phyloP scores from a whole-genome alignment of 768 basidiomycete genomes.

The Candolleomyces efflorescens region DNA sequence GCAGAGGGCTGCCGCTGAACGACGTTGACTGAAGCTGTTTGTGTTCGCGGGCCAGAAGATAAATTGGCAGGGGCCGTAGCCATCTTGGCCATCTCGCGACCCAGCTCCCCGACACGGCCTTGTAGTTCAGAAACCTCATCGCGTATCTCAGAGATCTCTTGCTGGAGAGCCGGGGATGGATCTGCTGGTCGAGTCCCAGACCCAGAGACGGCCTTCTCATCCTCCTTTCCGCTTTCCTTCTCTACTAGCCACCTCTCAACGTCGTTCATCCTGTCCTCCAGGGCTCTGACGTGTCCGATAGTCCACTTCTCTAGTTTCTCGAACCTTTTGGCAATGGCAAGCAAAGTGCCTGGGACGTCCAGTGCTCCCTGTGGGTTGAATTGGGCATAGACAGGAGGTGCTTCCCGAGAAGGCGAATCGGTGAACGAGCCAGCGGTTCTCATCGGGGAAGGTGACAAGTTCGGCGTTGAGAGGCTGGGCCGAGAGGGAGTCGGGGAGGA shows the following conservation, averaged over 20 bases:
- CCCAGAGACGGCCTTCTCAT: slow-evolving; percentile 12
- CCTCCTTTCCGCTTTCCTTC: slow-evolving; percentile 67
- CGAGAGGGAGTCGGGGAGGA: slow-evolving; percentile 63
- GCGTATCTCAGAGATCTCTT: slow-evolving; percentile 50
- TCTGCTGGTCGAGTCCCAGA: neutral
- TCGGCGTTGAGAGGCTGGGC: slow-evolving; percentile 45
- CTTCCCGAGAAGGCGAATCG: slow-evolving; percentile 50
- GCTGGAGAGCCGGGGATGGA: slow-evolving; percentile 20
- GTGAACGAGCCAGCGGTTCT: slow-evolving; percentile 40
- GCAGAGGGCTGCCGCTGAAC: slow-evolving; percentile 47
- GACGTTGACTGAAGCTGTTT: slow-evolving; percentile 39
- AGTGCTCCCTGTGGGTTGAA: slow-evolving; percentile 69
- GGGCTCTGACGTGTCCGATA: slow-evolving; percentile 79
- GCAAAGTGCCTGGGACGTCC: slow-evolving; percentile 69
- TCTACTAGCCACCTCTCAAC: slow-evolving; percentile 90
- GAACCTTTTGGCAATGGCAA: slow-evolving; percentile 74
- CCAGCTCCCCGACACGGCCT: slow-evolving; percentile 69
- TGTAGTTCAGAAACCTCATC: slow-evolving; percentile 72
- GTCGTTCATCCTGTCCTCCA: slow-evolving; percentile 90
- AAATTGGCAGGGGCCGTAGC: slow-evolving; percentile 48
- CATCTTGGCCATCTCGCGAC: slow-evolving; percentile 76
- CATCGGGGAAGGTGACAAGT: slow-evolving; percentile 63
- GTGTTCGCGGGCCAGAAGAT: slow-evolving; percentile 46
- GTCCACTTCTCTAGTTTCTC: slow-evolving; percentile 92
- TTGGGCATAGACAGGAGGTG: slow-evolving; percentile 72